phyloP scores from a whole-genome alignment of 352 stramenopile genomes.

The Globisporangium emineosum region DNA sequence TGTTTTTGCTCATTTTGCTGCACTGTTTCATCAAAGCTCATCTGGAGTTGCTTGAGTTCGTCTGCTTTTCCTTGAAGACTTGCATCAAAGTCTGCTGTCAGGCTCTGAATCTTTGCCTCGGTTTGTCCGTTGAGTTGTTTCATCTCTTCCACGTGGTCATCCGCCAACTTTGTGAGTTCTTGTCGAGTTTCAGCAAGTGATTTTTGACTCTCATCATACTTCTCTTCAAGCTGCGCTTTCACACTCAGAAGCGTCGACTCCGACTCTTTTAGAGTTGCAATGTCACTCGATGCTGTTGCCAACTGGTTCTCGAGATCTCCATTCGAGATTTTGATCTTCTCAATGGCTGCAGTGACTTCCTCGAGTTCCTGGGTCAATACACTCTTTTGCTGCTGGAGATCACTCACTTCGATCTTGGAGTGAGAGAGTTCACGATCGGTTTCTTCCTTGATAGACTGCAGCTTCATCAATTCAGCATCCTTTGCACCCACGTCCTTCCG shows the following conservation, averaged over 20 bases:
- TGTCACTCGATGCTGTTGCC: background rate
- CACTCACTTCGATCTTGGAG: constrained; percentile 16
- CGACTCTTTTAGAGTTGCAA: constrained; percentile 5
- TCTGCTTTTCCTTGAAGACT: constrained; percentile 6
- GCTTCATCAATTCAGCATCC: background rate
- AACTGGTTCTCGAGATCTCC: constrained; percentile 2
- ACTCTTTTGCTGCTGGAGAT: constrained; percentile 23
- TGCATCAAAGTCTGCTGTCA: background rate
- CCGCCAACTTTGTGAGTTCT: background rate
- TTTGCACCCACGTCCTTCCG: constrained; percentile 5
- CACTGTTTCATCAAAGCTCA: background rate
- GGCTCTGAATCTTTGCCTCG: background rate
- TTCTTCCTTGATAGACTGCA: constrained; percentile 4
- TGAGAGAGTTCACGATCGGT: constrained; percentile 14
- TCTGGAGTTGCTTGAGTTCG: constrained; percentile 8
- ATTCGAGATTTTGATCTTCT: constrained; percentile 6
- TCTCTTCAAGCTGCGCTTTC: constrained; percentile 7
- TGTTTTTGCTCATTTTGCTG: constrained; percentile 19
- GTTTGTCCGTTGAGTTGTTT: background rate
- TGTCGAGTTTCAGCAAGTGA: background rate
- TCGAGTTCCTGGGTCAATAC: constrained; percentile 21
- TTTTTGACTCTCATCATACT: background rate
- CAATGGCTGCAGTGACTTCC: background rate
- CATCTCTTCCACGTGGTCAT: background rate
- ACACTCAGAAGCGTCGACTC: constrained; percentile 2